Conservation (phyloP, 225 moss, liverwort and hornwort species). For the Physcomitrium patens region DNA sequence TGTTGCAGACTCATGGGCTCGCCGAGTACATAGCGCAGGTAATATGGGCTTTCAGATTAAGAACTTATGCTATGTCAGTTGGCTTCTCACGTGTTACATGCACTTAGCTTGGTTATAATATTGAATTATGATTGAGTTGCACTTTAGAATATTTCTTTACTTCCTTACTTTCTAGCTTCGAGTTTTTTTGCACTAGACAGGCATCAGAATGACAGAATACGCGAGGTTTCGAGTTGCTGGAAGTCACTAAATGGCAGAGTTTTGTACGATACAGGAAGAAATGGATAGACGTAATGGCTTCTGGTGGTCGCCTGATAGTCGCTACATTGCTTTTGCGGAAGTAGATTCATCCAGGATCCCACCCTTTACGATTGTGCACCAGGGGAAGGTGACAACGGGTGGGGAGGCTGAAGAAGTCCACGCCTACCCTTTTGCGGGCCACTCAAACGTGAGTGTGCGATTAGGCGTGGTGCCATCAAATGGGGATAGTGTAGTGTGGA, state of each 20-base stretch:
- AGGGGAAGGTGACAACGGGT: conserved; percentile 90
- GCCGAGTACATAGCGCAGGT: conserved; percentile 99
- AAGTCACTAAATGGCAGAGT: conserved; percentile 21
- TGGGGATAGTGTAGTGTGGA: conserved; percentile 84
- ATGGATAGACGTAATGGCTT: conserved; percentile 99
- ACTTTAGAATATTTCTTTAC: background rate
- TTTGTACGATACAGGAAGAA: conserved; percentile 88
- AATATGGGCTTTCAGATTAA: conserved; percentile 29
- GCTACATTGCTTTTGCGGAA: conserved; percentile 86
- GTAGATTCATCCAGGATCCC: conserved; percentile 94
- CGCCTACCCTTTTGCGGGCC: conserved; percentile 93
- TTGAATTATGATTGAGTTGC: background rate
- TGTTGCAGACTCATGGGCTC: conserved; percentile 95
- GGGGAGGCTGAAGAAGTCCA: conserved; percentile 98
- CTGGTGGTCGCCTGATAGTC: conserved; percentile 99
- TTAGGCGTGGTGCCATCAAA: conserved; percentile 79
- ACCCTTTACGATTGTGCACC: conserved; percentile 97
- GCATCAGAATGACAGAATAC: background rate
- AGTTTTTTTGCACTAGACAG: background rate
- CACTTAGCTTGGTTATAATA: conserved; percentile 7
- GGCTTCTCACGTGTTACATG: conserved; percentile 3
- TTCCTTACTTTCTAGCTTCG: background rate
- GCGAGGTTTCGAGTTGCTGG: background rate
- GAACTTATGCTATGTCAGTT: conserved; percentile 7
- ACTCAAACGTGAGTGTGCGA: conserved; percentile 92